These are phyloP conservation scores for Ophiocordyceps camponoti-rufipedis DNA, from an alignment of 2,329 filamentous ascomycete genomes.

Conservation along the genomic window DNA sequence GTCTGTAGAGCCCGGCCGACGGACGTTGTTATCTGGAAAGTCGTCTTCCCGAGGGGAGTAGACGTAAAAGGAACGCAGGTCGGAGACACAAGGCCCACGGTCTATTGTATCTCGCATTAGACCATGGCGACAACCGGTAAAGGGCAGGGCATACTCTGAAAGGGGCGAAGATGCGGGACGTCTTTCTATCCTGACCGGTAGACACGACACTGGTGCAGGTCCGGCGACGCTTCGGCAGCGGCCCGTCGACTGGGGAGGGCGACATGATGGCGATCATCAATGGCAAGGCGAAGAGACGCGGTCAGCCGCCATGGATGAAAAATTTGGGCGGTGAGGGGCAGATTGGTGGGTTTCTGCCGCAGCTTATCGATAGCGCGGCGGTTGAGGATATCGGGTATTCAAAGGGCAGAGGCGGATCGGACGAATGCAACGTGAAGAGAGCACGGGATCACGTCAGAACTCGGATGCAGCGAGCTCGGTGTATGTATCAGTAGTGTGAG, in stretches of 20 bases:
- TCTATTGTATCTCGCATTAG: conserved; percentile 29
- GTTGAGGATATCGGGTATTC: not conserved
- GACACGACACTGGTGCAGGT: conserved; percentile 22
- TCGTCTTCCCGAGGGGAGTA: conserved; percentile 77
- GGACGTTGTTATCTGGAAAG: conserved; percentile 93
- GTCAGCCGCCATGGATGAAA: conserved; percentile 3
- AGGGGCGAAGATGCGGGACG: conserved; percentile 78
- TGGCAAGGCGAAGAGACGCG: not conserved
- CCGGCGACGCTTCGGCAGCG: conserved; percentile 63
- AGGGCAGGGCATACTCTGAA: conserved; percentile 50
- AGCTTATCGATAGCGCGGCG: not conserved
- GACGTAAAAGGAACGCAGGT: conserved; percentile 81
- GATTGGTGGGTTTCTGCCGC: conserved; percentile 6
- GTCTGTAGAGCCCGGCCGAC: conserved; percentile 83
- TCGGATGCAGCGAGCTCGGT: not conserved
- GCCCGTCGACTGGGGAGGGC: conserved; percentile 39
- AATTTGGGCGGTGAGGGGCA: conserved; percentile 9
- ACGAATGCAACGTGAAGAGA: not conserved
- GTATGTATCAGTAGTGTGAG: not conserved
- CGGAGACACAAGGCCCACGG: conserved; percentile 81
- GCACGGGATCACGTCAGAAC: not conserved
- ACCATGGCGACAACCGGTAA: not conserved
- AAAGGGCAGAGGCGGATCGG: not conserved
- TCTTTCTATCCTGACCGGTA: conserved; percentile 21
- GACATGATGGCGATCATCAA: conserved; percentile 23